Evolutionary conservation across 169 alveolate genomes (phyloP).

Genomic region (Plasmodium gaboni): DNA sequence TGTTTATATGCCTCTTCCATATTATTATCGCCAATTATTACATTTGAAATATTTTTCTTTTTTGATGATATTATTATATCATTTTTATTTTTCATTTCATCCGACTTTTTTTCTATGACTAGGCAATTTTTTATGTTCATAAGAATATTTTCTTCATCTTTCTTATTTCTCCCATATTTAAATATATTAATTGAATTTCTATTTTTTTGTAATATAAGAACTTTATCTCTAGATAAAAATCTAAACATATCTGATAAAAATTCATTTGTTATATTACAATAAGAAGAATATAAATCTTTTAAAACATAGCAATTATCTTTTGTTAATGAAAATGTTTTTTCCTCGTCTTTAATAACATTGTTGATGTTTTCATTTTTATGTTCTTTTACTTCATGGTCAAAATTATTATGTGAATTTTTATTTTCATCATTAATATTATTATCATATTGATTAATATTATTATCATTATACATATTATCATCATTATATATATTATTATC

Average conservation of each 20-base stretch:
- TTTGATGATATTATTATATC: too few relatives aligned
- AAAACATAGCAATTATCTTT: slow-evolving; percentile 34
- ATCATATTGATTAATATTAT: too few relatives aligned
- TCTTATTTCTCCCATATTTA: background rate
- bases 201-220: slow-evolving; percentile 35
- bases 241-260: slow-evolving; percentile 14
- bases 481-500: background rate
- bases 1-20: too few relatives aligned
- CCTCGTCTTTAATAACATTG: background rate
- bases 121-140: slow-evolving; percentile 21
- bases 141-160: background rate
- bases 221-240: slow-evolving; percentile 23
- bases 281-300: slow-evolving; percentile 13
- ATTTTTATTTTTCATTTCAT: too few relatives aligned
- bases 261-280: slow-evolving; percentile 32
- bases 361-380: background rate
- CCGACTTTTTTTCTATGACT: too few relatives aligned
- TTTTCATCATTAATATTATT: background rate
- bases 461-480: too few relatives aligned
- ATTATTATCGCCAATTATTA: too few relatives aligned
- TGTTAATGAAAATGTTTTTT: slow-evolving; percentile 4
- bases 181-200: slow-evolving; percentile 23
- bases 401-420: background rate
- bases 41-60: too few relatives aligned
- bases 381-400: background rate